Conservation (phyloP, 352 stramenopile species). For the Aphanomyces cochlioides region DNA sequence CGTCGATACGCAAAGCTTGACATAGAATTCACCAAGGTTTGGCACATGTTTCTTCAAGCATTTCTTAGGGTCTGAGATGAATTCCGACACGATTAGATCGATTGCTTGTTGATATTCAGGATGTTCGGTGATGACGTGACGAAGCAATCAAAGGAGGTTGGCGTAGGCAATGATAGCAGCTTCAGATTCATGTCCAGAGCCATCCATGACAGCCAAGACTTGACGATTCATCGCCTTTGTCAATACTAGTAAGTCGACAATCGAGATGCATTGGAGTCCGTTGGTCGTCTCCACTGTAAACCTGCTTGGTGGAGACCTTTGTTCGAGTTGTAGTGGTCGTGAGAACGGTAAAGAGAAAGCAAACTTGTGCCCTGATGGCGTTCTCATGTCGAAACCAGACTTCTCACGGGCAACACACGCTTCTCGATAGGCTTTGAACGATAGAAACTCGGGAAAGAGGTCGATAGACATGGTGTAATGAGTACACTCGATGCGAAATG, state of each 20-base stretch:
- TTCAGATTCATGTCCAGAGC: conserved; percentile 2
- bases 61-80: neutral
- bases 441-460: conserved; percentile 20
- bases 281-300: neutral
- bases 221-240: neutral
- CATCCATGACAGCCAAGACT: conserved; percentile 8
- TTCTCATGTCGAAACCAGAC: neutral
- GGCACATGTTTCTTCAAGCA: neutral
- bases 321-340: neutral
- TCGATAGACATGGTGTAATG: neutral
- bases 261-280: neutral
- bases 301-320: neutral
- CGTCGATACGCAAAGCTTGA: conserved; percentile 4
- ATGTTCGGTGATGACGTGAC: neutral
- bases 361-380: conserved; percentile 3
- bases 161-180: conserved; percentile 19
- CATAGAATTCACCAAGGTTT: neutral
- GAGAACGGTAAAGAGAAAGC: conserved; percentile 4
- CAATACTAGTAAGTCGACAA: conserved; percentile 4
- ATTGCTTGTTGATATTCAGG: neutral
- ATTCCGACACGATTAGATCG: neutral
- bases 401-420: neutral
- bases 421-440: conserved; percentile 3
- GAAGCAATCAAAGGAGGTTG: neutral
- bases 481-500: neutral